Evolutionary conservation across 257 asterid species (phyloP), one percentile per base, ranked within the genome.

Genomic region (Buddleja alternifolia): DNA sequence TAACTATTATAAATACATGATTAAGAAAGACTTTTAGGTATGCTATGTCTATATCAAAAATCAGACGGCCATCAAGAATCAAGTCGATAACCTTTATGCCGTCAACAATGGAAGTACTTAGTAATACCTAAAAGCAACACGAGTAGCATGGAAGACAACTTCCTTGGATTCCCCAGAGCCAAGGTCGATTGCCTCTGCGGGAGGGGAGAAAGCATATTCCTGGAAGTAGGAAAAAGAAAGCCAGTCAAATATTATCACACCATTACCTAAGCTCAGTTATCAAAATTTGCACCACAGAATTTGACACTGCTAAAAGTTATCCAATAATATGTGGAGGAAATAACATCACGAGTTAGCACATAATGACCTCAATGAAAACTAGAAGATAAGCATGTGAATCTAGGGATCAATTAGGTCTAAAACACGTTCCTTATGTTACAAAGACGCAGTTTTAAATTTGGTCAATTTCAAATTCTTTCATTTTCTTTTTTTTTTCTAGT

Each of bases 171-270:
- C 98, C 66, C 97, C 96, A 50, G 98, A 88, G 67, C 89, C 94
- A 75, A 90, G 86, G 77, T 90, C 96, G 47, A 93, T 87, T 59
- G 97, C 90, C 83, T 80, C 81, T 21, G 98, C 89, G 53, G 96
- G 83, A 80, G 98, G 98, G 37, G 92, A 90, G 84, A 93, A 90
- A 34, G 97, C 90, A 81, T 88, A 93, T 74, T 93, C 98, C 98
- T 93, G 85, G 64, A 66, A 70, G 80, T 69, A 73, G 52, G 53
- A 63, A 74, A 70, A 57, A 73, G 53, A 69, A 70, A 37, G 50
- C n/a, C 63, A 76, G 57, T 50, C 63, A 67, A 29, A 65, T 39
- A 67, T 42, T 36, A 68, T 66, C 63, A 45, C 57, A 67, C 53
- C 62, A 70, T 60, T 19, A 71, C 12, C 63, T 55, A 21, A 74